These are phyloP conservation scores for Suhomyces bribrorum DNA, from an alignment of 1,139 yeast species.

Conservation along the genomic window DNA sequence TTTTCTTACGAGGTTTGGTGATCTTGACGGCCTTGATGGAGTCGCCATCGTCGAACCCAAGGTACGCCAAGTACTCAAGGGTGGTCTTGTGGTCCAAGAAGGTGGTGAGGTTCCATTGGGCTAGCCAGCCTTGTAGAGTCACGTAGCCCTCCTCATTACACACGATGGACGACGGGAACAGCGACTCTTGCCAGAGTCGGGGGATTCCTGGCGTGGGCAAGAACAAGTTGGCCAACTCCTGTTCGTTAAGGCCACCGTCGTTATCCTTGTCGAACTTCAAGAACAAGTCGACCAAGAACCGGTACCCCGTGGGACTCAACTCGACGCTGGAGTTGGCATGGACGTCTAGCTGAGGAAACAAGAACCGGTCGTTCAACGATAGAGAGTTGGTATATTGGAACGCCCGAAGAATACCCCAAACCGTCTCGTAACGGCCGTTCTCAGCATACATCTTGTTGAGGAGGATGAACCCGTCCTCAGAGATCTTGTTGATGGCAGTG, in stretches of 20 bases:
- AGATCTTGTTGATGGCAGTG: constrained; percentile 49
- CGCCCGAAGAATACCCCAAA: constrained; percentile 88
- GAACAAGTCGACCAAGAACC: constrained; percentile 87
- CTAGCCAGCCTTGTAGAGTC: constrained; percentile 95
- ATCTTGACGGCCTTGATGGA: constrained; percentile 68
- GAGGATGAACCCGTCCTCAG: constrained; percentile 72
- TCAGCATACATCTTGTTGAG: constrained; percentile 83
- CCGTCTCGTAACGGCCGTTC: constrained; percentile 91
- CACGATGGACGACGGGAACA: constrained; percentile 84
- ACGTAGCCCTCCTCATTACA: constrained; percentile 87
- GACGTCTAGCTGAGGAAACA: constrained; percentile 79
- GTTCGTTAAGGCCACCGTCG: constrained; percentile 87
- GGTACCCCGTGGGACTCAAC: constrained; percentile 88
- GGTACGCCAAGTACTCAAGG: constrained; percentile 80
- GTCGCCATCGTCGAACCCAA: constrained; percentile 72
- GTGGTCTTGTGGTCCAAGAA: constrained; percentile 82
- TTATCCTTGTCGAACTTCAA: constrained; percentile 87
- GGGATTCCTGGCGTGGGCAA: constrained; percentile 94
- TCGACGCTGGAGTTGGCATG: constrained; percentile 82
- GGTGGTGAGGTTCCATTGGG: constrained; percentile 97
- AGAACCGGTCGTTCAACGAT: constrained; percentile 73
- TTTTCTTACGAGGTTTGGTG: constrained; percentile 73
- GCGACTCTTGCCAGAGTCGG: constrained; percentile 76
- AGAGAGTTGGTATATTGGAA: constrained; percentile 91
- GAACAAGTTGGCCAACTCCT: constrained; percentile 67